A percentile compares a stretch with the other conserved stretches of the same genome.
phyloP scores from a whole-genome alignment of 441 rosid species.

The Populus hybrid region DNA sequence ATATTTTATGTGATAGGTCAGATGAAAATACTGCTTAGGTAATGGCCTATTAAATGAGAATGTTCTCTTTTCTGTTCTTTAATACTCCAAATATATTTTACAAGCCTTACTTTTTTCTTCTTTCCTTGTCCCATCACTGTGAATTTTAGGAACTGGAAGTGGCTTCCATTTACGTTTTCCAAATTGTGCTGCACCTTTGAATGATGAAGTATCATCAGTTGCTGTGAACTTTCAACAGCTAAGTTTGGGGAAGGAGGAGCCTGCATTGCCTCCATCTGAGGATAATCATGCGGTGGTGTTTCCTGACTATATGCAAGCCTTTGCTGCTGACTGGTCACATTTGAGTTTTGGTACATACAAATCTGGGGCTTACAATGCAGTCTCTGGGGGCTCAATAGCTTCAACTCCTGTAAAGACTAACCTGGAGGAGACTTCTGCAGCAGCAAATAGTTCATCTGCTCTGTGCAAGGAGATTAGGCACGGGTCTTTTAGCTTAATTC shows the following conservation, averaged over 20 bases:
- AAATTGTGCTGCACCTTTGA: conserved; percentile 22
- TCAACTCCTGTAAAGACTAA: conserved; percentile 21
- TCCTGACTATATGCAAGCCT: conserved; percentile 43
- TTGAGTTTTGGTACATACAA: conserved; percentile 57
- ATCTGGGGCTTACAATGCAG: conserved; percentile 22
- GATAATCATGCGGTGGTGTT: conserved; percentile 34
- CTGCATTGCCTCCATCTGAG: conserved; percentile 16
- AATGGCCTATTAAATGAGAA: conserved; percentile 23
- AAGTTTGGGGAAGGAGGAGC: conserved; percentile 27
- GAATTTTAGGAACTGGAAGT: conserved; percentile 21
- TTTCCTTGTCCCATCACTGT: conserved; percentile 2
- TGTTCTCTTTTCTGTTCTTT: not conserved
- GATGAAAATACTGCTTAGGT: not conserved
- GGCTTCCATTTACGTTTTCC: conserved; percentile 14
- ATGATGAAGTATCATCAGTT: conserved; percentile 28
- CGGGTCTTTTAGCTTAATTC: conserved; percentile 10
- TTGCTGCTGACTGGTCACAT: conserved; percentile 47
- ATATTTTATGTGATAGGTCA: not conserved
- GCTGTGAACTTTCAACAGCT: conserved; percentile 32
- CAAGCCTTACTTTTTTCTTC: conserved; percentile 1
- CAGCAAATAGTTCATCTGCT: too few species aligned
- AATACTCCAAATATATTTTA: not conserved
- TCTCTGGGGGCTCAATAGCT: conserved; percentile 9
- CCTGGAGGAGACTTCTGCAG: not conserved
- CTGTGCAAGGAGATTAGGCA: conserved; percentile 27